phyloP scores from a whole-genome alignment of 2,329 filamentous ascomycete species.

The Akanthomyces uredinophilus region DNA sequence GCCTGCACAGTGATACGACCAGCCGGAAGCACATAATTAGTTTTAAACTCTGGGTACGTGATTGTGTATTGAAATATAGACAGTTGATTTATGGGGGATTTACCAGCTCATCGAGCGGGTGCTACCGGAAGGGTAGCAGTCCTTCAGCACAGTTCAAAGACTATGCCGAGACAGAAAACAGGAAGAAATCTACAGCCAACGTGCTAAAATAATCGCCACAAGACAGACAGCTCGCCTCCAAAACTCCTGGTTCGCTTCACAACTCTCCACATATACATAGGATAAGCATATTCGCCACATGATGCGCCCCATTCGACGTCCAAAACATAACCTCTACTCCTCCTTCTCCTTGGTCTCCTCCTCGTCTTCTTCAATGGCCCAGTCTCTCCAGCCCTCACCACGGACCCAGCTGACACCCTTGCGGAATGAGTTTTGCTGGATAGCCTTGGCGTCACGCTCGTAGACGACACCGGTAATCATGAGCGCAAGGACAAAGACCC shows the following conservation, averaged over 20 bases:
- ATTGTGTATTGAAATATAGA: too few species aligned
- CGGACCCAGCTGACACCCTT: conserved; percentile 70
- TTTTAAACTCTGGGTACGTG: too few species aligned
- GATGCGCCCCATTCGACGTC: neutral
- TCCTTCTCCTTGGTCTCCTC: conserved; percentile 29
- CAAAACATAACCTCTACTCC: conserved; percentile 17
- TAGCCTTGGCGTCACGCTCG: conserved; percentile 62
- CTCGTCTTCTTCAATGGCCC: conserved; percentile 48
- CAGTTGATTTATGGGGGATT: neutral
- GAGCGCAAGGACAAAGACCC: conserved; percentile 74
- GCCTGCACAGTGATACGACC: too few species aligned
- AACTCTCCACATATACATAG: neutral
- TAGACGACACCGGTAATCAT: conserved; percentile 74
- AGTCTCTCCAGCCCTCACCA: conserved; percentile 72
- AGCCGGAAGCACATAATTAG: too few species aligned
- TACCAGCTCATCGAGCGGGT: neutral
- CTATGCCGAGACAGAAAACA: neutral
- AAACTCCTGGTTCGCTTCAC: neutral
- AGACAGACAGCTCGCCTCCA: neutral
- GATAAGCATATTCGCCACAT: neutral
- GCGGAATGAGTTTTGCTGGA: conserved; percentile 61
- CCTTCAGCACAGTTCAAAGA: neutral
- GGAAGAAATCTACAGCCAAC: neutral
- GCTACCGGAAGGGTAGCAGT: too few species aligned
- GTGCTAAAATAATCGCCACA: neutral